Percentiles rank a stretch among this genome's conserved stretches.
phyloP scores from a whole-genome alignment of 2,329 filamentous ascomycete species.

The Nannizziopsis barbatae region DNA sequence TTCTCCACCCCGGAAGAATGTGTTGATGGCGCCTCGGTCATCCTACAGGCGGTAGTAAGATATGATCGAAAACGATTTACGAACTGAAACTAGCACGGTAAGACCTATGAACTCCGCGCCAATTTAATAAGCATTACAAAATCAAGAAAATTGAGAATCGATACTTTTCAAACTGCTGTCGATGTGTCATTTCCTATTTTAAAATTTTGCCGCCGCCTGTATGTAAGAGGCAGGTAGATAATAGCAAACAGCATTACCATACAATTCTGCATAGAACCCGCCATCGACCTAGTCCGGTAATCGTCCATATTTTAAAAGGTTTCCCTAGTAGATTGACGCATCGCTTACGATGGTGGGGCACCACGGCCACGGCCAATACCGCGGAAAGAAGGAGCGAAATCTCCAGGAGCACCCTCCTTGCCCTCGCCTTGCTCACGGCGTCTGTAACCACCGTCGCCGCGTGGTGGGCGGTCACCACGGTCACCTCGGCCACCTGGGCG shows the following conservation, averaged over 20 bases:
- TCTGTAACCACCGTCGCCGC: slow-evolving; percentile 80
- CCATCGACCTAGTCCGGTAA: neutral
- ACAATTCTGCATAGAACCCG: neutral
- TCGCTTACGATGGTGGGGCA: slow-evolving; percentile 40
- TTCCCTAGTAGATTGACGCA: no score
- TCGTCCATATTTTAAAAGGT: neutral
- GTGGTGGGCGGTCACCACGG: slow-evolving; percentile 51
- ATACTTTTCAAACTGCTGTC: neutral
- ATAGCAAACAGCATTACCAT: neutral
- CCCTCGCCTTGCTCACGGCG: slow-evolving; percentile 74
- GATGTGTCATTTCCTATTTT: slow-evolving; percentile 7
- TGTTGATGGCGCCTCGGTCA: slow-evolving; percentile 41
- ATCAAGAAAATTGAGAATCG: neutral
- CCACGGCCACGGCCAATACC: slow-evolving; percentile 82
- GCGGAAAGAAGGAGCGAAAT: slow-evolving; percentile 88
- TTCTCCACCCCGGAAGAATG: slow-evolving; percentile 52
- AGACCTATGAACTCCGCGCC: slow-evolving; percentile 4
- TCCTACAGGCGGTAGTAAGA: slow-evolving; percentile 21
- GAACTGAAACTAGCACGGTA: slow-evolving; percentile 6
- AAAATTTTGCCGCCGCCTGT: neutral
- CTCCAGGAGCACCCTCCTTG: slow-evolving; percentile 88
- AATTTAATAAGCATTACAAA: neutral
- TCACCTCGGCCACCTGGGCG: slow-evolving; percentile 75
- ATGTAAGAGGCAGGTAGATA: neutral
- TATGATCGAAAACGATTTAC: slow-evolving; percentile 31